These are phyloP conservation scores for Zea mays DNA, from an alignment of 176 grass and related monocot species.

Conservation along the genomic window DNA sequence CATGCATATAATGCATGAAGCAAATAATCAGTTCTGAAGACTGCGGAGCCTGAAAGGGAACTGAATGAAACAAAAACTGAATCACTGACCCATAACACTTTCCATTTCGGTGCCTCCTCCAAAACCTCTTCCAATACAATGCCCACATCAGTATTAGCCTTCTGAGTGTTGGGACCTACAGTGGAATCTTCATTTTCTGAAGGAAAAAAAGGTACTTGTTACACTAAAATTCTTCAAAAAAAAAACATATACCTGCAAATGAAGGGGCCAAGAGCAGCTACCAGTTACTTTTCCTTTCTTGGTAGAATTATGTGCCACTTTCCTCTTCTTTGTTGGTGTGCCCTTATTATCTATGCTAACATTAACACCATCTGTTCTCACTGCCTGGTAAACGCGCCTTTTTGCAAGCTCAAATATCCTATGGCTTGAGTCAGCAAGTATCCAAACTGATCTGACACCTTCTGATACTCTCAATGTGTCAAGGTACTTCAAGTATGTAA, in stretches of 20 bases:
- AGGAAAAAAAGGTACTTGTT: slow-evolving; percentile 25
- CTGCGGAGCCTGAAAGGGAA: slow-evolving; percentile 11
- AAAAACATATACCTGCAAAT: slow-evolving; percentile 26
- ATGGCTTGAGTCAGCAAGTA: slow-evolving; percentile 94
- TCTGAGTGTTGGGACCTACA: slow-evolving; percentile 30
- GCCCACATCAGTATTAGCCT: slow-evolving; percentile 36
- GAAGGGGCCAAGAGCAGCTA: slow-evolving; percentile 28
- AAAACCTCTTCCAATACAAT: slow-evolving; percentile 80
- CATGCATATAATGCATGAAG: background rate
- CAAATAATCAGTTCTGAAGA: slow-evolving; percentile 5
- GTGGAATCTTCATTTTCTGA: slow-evolving; percentile 51
- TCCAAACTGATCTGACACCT: slow-evolving; percentile 94
- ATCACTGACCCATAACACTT: slow-evolving; percentile 80
- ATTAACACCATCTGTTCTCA: slow-evolving; percentile 64
- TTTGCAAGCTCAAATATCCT: slow-evolving; percentile 94
- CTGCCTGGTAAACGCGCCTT: slow-evolving; percentile 81
- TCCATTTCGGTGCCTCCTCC: slow-evolving; percentile 96
- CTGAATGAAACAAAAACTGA: slow-evolving; percentile 39
- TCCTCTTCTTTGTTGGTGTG: slow-evolving; percentile 71
- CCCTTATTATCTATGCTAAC: slow-evolving; percentile 43
- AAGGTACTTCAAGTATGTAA: slow-evolving; percentile 90
- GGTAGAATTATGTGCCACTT: slow-evolving; percentile 27
- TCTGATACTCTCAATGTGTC: slow-evolving; percentile 91
- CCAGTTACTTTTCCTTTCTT: slow-evolving; percentile 66
- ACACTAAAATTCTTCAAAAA: slow-evolving; percentile 10